A percentile compares a stretch with the other conserved stretches of the same genome.
These are phyloP conservation scores for Trypanosoma cruzi DNA, from an alignment of 208 protist species.

Conservation along the genomic window DNA sequence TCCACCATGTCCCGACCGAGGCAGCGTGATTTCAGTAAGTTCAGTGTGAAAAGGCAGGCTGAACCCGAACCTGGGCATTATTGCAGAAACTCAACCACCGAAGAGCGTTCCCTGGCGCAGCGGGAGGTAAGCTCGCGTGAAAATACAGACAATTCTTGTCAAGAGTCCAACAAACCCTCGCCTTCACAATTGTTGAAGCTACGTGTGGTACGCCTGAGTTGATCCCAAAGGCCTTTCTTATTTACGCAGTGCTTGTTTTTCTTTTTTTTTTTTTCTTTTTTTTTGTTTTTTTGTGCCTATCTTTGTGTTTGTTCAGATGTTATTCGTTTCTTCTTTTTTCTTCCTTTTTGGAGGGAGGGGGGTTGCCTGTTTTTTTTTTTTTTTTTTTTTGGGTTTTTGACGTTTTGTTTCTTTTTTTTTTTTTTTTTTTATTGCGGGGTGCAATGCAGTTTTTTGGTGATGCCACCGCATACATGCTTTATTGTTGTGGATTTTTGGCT, in stretches of 20 bases:
- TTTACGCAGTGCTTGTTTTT: background rate
- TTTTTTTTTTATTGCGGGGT: background rate
- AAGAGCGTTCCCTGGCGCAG: too few relatives aligned
- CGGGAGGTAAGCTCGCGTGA: background rate
- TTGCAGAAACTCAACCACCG: background rate
- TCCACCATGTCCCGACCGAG: background rate
- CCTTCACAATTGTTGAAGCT: background rate
- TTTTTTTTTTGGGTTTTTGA: too few relatives aligned
- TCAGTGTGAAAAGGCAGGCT: background rate
- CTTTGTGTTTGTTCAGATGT: background rate
- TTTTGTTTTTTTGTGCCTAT: background rate
- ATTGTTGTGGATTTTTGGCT: too few relatives aligned
- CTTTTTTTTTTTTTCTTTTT: background rate
- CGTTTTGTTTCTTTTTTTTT: too few relatives aligned
- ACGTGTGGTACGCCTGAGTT: constrained; percentile 6
- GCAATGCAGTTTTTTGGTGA: background rate
- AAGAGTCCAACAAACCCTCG: background rate
- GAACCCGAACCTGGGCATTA: background rate
- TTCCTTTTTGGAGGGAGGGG: too few relatives aligned
- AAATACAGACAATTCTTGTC: background rate
- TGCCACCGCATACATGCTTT: too few relatives aligned
- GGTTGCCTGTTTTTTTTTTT: too few relatives aligned
- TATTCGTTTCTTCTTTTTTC: background rate
- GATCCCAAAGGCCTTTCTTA: too few relatives aligned
- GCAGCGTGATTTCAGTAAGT: background rate